Base-by-base conservation (phyloP, 2,329 filamentous ascomycete species). In the Ceratocystis huliohia region DNA sequence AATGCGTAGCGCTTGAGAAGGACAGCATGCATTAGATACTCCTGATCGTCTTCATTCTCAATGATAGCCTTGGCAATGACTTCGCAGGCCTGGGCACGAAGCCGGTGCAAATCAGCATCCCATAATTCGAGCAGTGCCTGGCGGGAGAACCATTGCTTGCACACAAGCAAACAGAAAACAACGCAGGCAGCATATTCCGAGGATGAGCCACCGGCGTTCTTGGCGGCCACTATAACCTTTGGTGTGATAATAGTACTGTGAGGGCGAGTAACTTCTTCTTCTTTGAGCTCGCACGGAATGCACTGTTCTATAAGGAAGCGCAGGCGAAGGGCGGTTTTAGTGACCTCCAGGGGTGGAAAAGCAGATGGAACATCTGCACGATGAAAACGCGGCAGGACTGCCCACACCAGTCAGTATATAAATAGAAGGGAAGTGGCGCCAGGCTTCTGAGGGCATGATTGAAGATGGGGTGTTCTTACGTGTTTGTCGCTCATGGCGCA, bases 281-380 rank as follows among this genome's bases (percentile, higher is more conserved):
- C 85, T 67, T 94, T 87, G 48, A 99, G 81, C 75, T 99, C 94
- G 78, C 90, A 96, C 1, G 93, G 89, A 30, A 99, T 84, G 66
- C 91, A 87, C 74, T 91, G 84, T 76, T 96, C 91, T 72, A 99
- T 86, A 71, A 96, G 85, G 74, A 95, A 91, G 72, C 93, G 95
- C 70, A 99, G 80, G 67, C 91, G 89, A 17, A 99, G 82, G 30
- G 92, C 93, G 66, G 95, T 82, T 74, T 92, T 92, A 69, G 93
- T 96, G 69, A 96, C 92, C 72, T 94, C 88, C 68, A 82, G 80
- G 13, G 92, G 81, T 0, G 89, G 84, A 45, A 93, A 85, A 33
- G 88, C 85, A 10, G 89, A 86, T 53, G 84, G 76, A 56, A 86
- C 77, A 0, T 79, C 74, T 13, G 83, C 41, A 22, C 45, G 81